Evolutionary conservation across 805 yeast genomes (phyloP).

Genomic region (Candida schatavii): DNA sequence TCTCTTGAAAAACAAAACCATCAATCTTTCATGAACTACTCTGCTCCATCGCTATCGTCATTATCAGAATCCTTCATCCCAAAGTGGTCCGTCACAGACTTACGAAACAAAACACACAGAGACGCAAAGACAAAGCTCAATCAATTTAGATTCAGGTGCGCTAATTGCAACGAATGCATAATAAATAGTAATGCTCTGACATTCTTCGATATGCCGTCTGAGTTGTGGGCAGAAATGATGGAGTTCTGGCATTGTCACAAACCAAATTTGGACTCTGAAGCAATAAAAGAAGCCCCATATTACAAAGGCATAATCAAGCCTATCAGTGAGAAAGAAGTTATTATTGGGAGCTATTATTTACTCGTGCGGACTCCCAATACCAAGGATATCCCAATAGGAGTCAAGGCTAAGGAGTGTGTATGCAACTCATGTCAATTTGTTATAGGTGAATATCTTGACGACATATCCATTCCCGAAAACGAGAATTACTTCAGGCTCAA

Average conservation of each 20-base stretch:
- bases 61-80: slow-evolving; percentile 7
- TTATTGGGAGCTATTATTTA: slow-evolving; percentile 60
- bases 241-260: slow-evolving; percentile 98
- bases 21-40: slow-evolving; percentile 10
- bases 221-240: slow-evolving; percentile 91
- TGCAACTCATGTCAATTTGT: slow-evolving; percentile 37
- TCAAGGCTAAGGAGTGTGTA: slow-evolving; percentile 2
- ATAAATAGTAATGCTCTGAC: slow-evolving; percentile 29
- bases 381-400: slow-evolving; percentile 9
- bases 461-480: slow-evolving; percentile 23
- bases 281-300: slow-evolving; percentile 18
- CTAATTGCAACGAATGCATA: slow-evolving; percentile 23
- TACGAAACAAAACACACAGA: slow-evolving; percentile 32
- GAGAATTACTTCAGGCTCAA: slow-evolving; percentile 2
- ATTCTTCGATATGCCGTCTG: slow-evolving; percentile 78
- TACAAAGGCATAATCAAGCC: slow-evolving; percentile 49
- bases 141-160: slow-evolving; percentile 30
- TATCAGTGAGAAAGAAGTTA: slow-evolving; percentile 26
- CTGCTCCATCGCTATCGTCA: slow-evolving; percentile 5
- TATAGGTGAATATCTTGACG: slow-evolving; percentile 39
- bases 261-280: slow-evolving; percentile 39
- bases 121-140: slow-evolving; percentile 12
- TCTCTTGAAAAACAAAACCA: not conserved
- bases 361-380: slow-evolving; percentile 27
- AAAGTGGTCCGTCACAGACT: slow-evolving; percentile 45